Percentiles rank a stretch among this genome's conserved stretches.
Conservation (phyloP, 164 flowering plant genomes). For the Aristolochia contorta region DNA sequence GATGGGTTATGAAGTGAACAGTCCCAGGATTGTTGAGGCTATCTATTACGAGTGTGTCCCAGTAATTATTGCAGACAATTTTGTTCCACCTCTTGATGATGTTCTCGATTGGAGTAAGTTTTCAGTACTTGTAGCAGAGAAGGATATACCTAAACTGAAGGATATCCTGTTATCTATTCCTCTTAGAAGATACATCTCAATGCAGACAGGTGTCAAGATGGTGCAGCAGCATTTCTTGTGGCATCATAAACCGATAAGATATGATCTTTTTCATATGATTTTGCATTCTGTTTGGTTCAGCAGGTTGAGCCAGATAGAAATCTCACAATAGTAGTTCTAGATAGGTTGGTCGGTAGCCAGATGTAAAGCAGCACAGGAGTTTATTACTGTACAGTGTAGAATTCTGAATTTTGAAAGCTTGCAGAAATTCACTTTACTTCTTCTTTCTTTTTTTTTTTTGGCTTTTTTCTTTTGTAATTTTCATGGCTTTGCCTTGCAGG, state of each 20-base stretch:
- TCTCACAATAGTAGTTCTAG: neutral
- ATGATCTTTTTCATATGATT: constrained; percentile 20
- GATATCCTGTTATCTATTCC: constrained; percentile 13
- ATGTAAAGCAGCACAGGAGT: no score
- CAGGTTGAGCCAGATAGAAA: constrained; percentile 15
- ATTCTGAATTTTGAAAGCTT: no score
- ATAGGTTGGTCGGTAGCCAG: no score
- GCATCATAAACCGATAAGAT: constrained; percentile 16
- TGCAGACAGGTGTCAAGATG: constrained; percentile 7
- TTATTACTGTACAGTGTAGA: no score
- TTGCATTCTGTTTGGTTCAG: constrained; percentile 18
- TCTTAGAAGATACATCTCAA: constrained; percentile 6
- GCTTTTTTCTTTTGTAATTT: no score
- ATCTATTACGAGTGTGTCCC: constrained; percentile 18
- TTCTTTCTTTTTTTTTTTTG: no score
- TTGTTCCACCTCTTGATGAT: constrained; percentile 17
- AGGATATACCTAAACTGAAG: constrained; percentile 19
- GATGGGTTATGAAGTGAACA: constrained; percentile 21
- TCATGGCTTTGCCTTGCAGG: no score
- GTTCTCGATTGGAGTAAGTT: constrained; percentile 16
- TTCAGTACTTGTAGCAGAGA: constrained; percentile 16
- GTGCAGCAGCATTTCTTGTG: constrained; percentile 18
- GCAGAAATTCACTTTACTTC: no score
- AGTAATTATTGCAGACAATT: constrained; percentile 21
- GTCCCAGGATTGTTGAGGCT: constrained; percentile 19